These are phyloP conservation scores for Trichopus zeylanicus DNA, from an alignment of 116 monocot genomes.

Conservation along the genomic window DNA sequence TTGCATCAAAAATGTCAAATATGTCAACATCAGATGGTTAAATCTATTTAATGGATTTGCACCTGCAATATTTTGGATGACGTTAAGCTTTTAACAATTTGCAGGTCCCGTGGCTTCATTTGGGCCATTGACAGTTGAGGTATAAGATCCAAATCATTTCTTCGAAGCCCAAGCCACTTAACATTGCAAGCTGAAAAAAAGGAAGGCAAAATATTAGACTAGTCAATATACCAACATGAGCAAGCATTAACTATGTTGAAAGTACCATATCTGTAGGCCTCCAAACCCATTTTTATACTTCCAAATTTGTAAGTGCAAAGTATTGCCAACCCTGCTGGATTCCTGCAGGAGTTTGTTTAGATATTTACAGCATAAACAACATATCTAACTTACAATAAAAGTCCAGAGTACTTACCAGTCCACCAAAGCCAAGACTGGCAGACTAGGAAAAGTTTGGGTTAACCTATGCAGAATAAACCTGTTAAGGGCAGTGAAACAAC, in stretches of 20 bases:
- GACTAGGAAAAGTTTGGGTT: constrained; percentile 37
- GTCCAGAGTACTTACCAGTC: constrained; percentile 46
- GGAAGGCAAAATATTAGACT: neutral
- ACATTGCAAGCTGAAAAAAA: constrained; percentile 77
- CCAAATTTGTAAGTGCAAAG: constrained; percentile 90
- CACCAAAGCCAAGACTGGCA: constrained; percentile 66
- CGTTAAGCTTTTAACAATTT: constrained; percentile 72
- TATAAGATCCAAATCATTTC: constrained; percentile 52
- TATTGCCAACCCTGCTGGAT: constrained; percentile 88
- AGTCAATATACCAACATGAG: neutral
- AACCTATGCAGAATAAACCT: constrained; percentile 71
- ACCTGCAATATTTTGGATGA: constrained; percentile 71
- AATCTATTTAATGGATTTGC: constrained; percentile 1
- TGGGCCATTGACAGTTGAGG: constrained; percentile 43
- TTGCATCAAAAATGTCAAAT: no score
- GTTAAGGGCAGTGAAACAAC: neutral
- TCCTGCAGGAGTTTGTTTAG: constrained; percentile 44
- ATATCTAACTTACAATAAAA: neutral
- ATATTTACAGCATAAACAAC: neutral
- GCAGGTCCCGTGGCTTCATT: constrained; percentile 64
- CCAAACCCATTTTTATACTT: constrained; percentile 80
- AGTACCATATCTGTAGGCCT: constrained; percentile 89
- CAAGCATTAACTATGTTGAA: constrained; percentile 2
- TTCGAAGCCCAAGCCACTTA: constrained; percentile 85
- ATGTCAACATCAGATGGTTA: no score